phyloP scores from a whole-genome alignment of 495 filamentous ascomycete genomes.

The Diplogelasinospora grovesii region DNA sequence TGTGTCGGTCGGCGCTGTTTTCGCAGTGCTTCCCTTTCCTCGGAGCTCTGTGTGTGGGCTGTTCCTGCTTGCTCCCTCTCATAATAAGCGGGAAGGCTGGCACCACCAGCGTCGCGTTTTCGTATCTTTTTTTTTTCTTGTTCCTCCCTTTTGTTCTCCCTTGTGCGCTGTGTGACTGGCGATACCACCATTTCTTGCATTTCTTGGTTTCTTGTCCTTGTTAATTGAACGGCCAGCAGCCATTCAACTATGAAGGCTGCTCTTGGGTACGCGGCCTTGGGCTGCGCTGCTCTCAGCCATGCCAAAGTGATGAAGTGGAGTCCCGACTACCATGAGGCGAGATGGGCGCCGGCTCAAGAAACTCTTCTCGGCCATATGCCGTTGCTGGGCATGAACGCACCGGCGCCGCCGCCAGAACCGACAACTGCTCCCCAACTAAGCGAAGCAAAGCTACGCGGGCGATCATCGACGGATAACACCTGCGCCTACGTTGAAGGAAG shows the following conservation, averaged over 20 bases:
- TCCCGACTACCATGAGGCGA: constrained; percentile 4
- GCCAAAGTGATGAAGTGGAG: constrained; percentile 17
- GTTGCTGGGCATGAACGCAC: constrained; percentile 8
- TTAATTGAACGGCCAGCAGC: neutral
- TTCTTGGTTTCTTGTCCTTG: neutral
- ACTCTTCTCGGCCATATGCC: constrained; percentile 19
- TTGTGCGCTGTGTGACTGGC: too few species aligned
- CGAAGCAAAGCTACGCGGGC: neutral
- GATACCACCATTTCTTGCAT: neutral
- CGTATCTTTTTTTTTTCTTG: neutral
- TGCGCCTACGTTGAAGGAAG: constrained; percentile 20
- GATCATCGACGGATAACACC: constrained; percentile 14
- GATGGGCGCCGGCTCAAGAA: constrained; percentile 15
- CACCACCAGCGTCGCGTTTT: neutral
- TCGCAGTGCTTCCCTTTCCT: too few species aligned
- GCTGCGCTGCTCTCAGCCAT: constrained; percentile 13
- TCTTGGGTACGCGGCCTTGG: constrained; percentile 12
- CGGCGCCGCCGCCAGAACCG: constrained; percentile 11
- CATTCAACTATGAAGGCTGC: constrained; percentile 11
- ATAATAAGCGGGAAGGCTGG: neutral
- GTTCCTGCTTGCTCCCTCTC: too few species aligned
- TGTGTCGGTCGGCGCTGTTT: too few species aligned
- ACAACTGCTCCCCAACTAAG: neutral
- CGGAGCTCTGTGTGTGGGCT: too few species aligned
- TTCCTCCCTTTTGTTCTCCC: neutral